Conservation (phyloP, 257 asterid species). For the Asclepias syriaca region DNA sequence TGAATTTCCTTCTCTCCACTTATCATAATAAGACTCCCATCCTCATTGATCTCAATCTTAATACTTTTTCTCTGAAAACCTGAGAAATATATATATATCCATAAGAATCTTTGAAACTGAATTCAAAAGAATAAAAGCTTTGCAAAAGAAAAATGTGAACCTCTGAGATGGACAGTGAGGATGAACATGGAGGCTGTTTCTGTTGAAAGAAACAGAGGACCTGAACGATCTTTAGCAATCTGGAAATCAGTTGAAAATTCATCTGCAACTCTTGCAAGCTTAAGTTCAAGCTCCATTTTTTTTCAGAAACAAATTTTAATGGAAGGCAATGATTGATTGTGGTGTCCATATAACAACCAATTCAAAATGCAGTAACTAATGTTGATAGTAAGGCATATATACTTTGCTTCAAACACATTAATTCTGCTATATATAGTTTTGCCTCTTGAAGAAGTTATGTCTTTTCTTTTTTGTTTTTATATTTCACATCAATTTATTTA, state of each 20-base stretch:
- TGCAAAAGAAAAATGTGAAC: conserved; percentile 21
- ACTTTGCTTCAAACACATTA: conserved; percentile 44
- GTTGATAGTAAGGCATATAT: conserved; percentile 42
- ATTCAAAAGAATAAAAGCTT: neutral
- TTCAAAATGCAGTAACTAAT: conserved; percentile 10
- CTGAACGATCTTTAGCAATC: conserved; percentile 42
- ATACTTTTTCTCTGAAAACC: conserved; percentile 53
- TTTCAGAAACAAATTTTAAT: neutral
- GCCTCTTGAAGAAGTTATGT: too few relatives aligned
- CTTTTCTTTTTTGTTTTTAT: too few relatives aligned
- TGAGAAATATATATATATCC: conserved; percentile 15
- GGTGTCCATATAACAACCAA: neutral
- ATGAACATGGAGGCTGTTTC: conserved; percentile 64
- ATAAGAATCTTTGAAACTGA: neutral
- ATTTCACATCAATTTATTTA: too few relatives aligned
- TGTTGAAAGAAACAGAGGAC: conserved; percentile 51
- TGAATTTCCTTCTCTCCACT: conserved; percentile 52
- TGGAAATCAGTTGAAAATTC: conserved; percentile 45
- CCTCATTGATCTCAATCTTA: conserved; percentile 71
- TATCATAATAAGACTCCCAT: conserved; percentile 49
- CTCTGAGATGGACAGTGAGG: conserved; percentile 73
- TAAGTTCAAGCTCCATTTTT: conserved; percentile 54
- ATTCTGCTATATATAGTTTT: neutral
- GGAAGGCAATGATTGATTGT: neutral
- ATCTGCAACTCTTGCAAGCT: conserved; percentile 41